These are phyloP conservation scores for Lecanicillium sp. DNA, from an alignment of 2,329 filamentous ascomycete genomes.

Conservation along the genomic window DNA sequence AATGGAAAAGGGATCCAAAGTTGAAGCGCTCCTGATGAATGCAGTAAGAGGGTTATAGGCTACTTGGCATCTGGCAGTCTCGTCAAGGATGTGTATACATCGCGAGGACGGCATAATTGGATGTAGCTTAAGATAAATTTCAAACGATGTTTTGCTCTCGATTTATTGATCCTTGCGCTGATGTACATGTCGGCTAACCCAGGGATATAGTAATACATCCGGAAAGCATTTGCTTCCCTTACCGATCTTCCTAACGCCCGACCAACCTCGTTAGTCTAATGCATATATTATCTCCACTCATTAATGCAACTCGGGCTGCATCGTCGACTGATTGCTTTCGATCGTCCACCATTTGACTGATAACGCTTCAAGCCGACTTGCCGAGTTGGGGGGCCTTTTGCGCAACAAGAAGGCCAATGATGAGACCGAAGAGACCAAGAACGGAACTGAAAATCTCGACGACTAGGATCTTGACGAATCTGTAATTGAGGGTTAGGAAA, in stretches of 20 bases:
- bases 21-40: constrained; percentile 77
- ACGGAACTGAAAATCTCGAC: constrained; percentile 99
- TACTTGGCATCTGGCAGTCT: not conserved
- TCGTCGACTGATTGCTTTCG: not conserved
- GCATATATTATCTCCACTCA: constrained; percentile 12
- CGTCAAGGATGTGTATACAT: not conserved
- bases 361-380: constrained; percentile 18
- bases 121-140: not conserved
- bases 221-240: constrained; percentile 26
- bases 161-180: constrained; percentile 22
- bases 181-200: constrained; percentile 28
- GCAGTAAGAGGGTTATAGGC: constrained; percentile 25
- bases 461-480: constrained; percentile 97
- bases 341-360: constrained; percentile 18
- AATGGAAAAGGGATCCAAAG: constrained; percentile 61
- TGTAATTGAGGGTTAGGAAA: constrained; percentile 33
- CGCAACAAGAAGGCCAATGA: constrained; percentile 84
- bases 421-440: constrained; percentile 90
- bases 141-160: constrained; percentile 19
- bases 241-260: constrained; percentile 36
- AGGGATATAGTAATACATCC: constrained; percentile 30
- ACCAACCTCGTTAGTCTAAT: constrained; percentile 22
- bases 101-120: not conserved
- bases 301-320: not conserved
- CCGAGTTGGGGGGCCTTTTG: constrained; percentile 75